Evolutionary conservation across 2,329 filamentous ascomycete genomes (phyloP).

Genomic region (Talaromyces verruculosus): DNA sequence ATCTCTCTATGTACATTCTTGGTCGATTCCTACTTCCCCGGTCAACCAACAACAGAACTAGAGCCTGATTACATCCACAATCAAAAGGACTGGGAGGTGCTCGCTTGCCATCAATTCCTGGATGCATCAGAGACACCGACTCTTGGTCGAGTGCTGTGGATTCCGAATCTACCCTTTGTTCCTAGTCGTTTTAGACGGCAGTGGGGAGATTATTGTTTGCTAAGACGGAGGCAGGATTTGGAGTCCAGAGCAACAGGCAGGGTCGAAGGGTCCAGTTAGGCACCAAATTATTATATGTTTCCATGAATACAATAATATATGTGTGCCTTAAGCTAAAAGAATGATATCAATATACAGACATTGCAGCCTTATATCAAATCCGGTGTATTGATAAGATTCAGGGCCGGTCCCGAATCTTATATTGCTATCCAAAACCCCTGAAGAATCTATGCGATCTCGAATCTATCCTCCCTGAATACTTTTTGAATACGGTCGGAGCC

Average conservation of each 20-base stretch:
- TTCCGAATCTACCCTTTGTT: slow-evolving; percentile 69
- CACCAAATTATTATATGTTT: not conserved
- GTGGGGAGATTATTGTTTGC: slow-evolving; percentile 87
- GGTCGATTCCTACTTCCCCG: slow-evolving; percentile 80
- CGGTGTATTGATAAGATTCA: no score
- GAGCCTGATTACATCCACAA: slow-evolving; percentile 82
- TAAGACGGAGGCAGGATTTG: slow-evolving; percentile 53
- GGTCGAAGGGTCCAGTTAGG: not conserved
- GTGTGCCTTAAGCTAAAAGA: not conserved
- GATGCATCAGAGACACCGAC: slow-evolving; percentile 73
- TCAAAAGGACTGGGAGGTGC: slow-evolving; percentile 69
- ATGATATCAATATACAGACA: not conserved
- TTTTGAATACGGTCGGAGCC: no score
- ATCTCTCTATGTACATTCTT: slow-evolving; percentile 75
- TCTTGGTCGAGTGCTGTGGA: slow-evolving; percentile 75
- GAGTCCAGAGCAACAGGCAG: no score
- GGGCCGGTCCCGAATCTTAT: no score
- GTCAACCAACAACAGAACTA: slow-evolving; percentile 57
- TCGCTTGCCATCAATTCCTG: slow-evolving; percentile 76
- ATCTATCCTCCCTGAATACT: no score
- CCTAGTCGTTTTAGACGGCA: slow-evolving; percentile 68
- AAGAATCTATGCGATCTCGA: no score
- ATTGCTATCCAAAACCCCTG: no score
- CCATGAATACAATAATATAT: not conserved
- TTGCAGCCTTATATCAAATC: not conserved